Evolutionary conservation across 345 rosid species (phyloP).

Genomic region (Boechera stricta): DNA sequence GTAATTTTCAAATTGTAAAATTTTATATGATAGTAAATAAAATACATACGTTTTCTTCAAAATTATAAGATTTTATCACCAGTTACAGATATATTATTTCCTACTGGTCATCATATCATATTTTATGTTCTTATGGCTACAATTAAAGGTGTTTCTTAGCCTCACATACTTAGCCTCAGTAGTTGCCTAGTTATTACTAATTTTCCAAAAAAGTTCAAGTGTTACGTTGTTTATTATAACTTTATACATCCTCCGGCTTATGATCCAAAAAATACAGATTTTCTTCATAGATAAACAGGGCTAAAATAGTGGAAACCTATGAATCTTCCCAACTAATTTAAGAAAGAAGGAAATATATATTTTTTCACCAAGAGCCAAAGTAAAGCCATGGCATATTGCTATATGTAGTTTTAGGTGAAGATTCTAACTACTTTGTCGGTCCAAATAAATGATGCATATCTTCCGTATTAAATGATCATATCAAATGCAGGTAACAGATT

Average conservation of each 20-base stretch:
- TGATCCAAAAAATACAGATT: too few species aligned
- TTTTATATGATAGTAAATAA: background rate
- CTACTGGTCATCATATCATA: background rate
- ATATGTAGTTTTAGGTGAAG: constrained; percentile 14
- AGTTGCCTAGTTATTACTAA: too few species aligned
- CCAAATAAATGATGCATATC: constrained; percentile 39
- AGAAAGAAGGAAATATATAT: background rate
- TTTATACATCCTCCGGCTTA: too few species aligned
- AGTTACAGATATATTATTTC: background rate
- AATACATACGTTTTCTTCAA: constrained; percentile 9
- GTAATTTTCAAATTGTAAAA: background rate
- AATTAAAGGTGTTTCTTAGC: background rate
- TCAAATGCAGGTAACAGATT: constrained; percentile 37
- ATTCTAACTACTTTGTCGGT: constrained; percentile 44
- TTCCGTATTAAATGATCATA: constrained; percentile 38
- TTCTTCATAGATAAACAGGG: too few species aligned
- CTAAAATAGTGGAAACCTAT: background rate
- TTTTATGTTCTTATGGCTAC: constrained; percentile 5
- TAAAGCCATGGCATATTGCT: background rate
- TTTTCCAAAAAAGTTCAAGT: too few species aligned
- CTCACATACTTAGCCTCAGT: constrained; percentile 4
- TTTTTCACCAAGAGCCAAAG: background rate
- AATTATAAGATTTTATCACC: too few species aligned
- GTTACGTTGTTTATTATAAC: too few species aligned
- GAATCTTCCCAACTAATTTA: constrained; percentile 23